These are phyloP conservation scores for Corynespora cassiicola DNA, from an alignment of 2,329 filamentous ascomycete genomes.

Conservation along the genomic window DNA sequence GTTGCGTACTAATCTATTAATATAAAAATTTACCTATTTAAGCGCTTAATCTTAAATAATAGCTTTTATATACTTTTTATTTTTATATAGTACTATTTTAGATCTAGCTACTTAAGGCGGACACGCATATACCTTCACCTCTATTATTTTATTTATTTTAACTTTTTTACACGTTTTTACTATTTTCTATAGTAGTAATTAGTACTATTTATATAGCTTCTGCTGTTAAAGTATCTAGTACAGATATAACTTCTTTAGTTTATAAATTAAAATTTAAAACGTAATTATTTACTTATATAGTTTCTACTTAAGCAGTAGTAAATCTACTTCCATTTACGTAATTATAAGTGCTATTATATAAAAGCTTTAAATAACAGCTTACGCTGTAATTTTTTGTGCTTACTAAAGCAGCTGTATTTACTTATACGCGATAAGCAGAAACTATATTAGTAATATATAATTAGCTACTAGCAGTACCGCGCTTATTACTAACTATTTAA, in stretches of 20 bases:
- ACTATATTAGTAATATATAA: constrained; percentile 13
- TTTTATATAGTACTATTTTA: constrained; percentile 14
- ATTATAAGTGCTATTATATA: constrained; percentile 10
- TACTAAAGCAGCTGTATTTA: constrained; percentile 12
- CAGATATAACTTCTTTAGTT: constrained; percentile 16
- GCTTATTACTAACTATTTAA: not conserved
- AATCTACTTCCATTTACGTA: constrained; percentile 14
- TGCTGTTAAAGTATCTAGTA: constrained; percentile 22
- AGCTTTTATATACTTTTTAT: constrained; percentile 10
- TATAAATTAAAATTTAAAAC: constrained; percentile 21
- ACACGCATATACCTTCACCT: constrained; percentile 19
- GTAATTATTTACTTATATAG: constrained; percentile 16
- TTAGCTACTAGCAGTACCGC: constrained; percentile 9
- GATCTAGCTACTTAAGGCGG: constrained; percentile 18
- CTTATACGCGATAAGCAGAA: constrained; percentile 11
- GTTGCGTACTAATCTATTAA: constrained; percentile 16
- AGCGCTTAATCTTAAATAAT: constrained; percentile 14
- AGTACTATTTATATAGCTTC: constrained; percentile 17
- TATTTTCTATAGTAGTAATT: constrained; percentile 14
- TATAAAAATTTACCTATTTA: constrained; percentile 14
- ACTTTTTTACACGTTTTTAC: constrained; percentile 18
- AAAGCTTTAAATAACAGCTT: constrained; percentile 12
- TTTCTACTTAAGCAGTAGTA: constrained; percentile 14
- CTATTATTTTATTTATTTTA: constrained; percentile 14
- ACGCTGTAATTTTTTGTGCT: constrained; percentile 9